Evolutionary conservation across 257 asterid genomes (phyloP).

Genomic region (Cinchona pubescens): DNA sequence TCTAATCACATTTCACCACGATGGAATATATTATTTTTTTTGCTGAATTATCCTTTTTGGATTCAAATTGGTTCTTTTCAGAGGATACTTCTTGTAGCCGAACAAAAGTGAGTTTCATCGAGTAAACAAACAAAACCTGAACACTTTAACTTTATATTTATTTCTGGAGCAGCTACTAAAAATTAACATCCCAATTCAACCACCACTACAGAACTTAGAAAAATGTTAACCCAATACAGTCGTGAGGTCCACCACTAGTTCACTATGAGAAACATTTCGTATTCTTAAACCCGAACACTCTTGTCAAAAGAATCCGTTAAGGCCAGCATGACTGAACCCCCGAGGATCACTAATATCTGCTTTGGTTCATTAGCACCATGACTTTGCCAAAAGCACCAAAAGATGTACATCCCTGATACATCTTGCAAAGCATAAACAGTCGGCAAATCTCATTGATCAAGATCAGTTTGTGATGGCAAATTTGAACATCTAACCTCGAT

Average conservation of each 20-base stretch:
- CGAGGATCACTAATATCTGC: not conserved
- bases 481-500: not conserved
- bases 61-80: no score
- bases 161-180: not conserved
- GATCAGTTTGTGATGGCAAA: not conserved
- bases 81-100: not conserved
- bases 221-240: not conserved
- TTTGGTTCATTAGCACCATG: not conserved
- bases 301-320: not conserved
- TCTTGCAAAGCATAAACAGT: not conserved
- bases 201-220: no score
- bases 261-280: not conserved
- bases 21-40: no score
- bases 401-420: not conserved
- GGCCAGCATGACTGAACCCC: not conserved
- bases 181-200: not conserved
- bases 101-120: not conserved
- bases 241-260: not conserved
- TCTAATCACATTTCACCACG: not conserved
- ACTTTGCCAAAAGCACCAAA: not conserved
- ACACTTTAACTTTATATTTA: not conserved
- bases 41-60: not conserved
- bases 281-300: not conserved
- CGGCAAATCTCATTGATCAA: not conserved
- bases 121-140: not conserved